Base-by-base conservation (phyloP, 1,139 yeast species). In the Pichia cactophila region DNA sequence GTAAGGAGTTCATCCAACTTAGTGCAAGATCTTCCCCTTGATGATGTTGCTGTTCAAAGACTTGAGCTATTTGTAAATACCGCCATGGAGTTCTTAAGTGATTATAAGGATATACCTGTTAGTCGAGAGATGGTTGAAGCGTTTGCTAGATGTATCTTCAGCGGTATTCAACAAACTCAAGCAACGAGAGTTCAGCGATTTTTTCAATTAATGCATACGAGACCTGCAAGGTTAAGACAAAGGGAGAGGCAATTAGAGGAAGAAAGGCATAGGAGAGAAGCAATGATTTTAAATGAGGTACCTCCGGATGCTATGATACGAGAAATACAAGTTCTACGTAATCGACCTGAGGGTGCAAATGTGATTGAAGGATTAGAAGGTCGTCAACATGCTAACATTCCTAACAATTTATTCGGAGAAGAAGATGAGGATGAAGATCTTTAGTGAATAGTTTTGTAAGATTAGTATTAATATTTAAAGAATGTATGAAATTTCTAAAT, bases 111-210 rank as follows among this genome's bases (percentile, higher is more conserved):
- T 5, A 49, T 62, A 43, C 47, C 55, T 39, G 54, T 63, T 23
- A 54, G 58, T 16, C 45, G 57, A 17, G 58, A 58, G 14, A 56
- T 56, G 10, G 50, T 63, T 28, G 60, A 58, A 26, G 42, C 56
- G 26, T 62, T 62, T 54, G 61, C 63, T 10, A 54, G 59, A 42
- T 57, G 62, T 50, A 63, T 62, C 5, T 60, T 62, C 46, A 54
- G 58, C 4, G 56, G 63, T 17, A 50, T 61, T 4, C 64, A 63
- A 28, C 58, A 59, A 26, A 60, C 58, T 38, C 61, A 61, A 41
- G 57, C 61, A 10, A 63, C 66, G 14, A 51, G 61, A 38, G 56
- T 61, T 31, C 65, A 63, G 48, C 46, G 65, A 43, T 61, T 63
- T 47, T 61, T 61, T 51, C 64, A 61, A 44, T 43, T 62, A 42